phyloP scores from a whole-genome alignment of 805 yeast genomes.

The Candida qinlingensis region DNA sequence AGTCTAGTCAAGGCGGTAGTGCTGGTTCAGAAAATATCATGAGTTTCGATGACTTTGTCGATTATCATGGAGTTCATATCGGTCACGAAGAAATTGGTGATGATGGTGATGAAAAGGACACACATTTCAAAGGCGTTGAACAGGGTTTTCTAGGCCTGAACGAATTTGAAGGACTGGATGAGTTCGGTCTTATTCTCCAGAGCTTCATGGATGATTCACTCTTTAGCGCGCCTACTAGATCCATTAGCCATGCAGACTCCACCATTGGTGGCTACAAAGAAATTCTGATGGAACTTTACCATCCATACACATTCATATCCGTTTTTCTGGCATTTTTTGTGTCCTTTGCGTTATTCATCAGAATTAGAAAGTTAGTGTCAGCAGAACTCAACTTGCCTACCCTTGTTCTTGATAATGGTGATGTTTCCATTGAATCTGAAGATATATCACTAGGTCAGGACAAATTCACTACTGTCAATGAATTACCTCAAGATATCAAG shows the following conservation, averaged over 20 bases:
- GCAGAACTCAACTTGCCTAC: no score
- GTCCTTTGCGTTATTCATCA: neutral
- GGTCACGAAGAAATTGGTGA: neutral
- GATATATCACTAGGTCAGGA: no score
- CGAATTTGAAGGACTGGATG: neutral
- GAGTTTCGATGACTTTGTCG: conserved; percentile 1
- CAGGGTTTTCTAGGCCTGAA: no score
- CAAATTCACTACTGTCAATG: no score
- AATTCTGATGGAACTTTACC: neutral
- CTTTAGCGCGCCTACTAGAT: neutral
- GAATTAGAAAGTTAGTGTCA: no score
- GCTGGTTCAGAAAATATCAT: neutral
- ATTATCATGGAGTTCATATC: neutral
- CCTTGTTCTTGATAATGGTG: no score
- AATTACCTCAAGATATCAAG: no score
- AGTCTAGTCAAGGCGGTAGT: neutral
- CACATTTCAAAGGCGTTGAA: no score
- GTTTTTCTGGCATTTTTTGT: neutral
- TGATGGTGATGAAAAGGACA: neutral
- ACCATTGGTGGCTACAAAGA: neutral
- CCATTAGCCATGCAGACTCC: neutral
- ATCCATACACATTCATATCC: neutral
- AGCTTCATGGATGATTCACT: neutral
- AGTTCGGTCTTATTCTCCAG: neutral
- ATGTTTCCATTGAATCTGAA: no score